These are phyloP conservation scores for Elaeis guineensis DNA, from an alignment of 176 grass and related monocot species.

Conservation along the genomic window DNA sequence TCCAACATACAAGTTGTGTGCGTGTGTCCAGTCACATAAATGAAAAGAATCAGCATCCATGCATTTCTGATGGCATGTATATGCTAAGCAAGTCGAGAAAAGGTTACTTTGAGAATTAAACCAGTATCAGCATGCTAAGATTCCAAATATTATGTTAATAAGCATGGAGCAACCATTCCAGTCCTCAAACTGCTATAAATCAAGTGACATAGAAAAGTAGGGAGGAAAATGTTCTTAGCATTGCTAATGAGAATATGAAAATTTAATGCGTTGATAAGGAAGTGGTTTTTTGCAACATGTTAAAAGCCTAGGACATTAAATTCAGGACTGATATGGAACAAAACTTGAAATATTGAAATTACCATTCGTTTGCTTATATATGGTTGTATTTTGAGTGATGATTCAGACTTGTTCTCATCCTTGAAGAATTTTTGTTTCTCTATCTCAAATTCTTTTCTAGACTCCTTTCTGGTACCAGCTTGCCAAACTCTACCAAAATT, in stretches of 20 bases:
- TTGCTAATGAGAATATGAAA: conserved; percentile 3
- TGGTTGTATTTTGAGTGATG: conserved; percentile 50
- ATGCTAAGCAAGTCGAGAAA: too few relatives aligned
- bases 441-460: conserved; percentile 72
- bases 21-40: too few relatives aligned
- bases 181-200: too few relatives aligned
- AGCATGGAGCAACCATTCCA: too few relatives aligned
- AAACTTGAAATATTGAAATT: conserved; percentile 22
- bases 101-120: too few relatives aligned
- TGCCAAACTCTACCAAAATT: conserved; percentile 95
- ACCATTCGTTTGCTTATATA: conserved; percentile 96
- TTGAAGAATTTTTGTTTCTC: conserved; percentile 31
- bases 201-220: too few relatives aligned
- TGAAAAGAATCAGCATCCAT: too few relatives aligned
- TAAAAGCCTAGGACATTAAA: not conserved
- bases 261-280: not conserved
- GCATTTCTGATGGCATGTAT: too few relatives aligned
- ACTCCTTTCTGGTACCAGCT: conserved; percentile 80
- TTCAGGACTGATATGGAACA: conserved; percentile 9
- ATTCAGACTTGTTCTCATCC: conserved; percentile 22
- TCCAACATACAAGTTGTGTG: too few relatives aligned
- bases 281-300: not conserved
- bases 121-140: too few relatives aligned
- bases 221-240: not conserved
- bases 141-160: too few relatives aligned